Percentiles rank a stretch among this genome's conserved stretches.
phyloP scores from a whole-genome alignment of 345 rosid genomes.

The Rhizophora apiculata region DNA sequence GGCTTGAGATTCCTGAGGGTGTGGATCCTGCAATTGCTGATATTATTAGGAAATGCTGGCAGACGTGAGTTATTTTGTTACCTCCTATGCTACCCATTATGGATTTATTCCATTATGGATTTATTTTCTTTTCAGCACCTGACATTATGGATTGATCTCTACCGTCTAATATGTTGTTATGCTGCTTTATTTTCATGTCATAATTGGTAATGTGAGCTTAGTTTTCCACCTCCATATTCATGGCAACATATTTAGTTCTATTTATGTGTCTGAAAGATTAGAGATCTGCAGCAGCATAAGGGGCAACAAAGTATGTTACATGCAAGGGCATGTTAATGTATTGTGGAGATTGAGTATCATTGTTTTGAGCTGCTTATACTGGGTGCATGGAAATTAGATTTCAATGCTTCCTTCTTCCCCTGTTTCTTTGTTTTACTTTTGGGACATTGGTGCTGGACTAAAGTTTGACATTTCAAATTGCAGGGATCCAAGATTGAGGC shows the following conservation, averaged over 20 bases:
- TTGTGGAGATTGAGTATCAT: too few species aligned
- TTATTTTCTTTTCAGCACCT: not conserved
- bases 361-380: too few species aligned
- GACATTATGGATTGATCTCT: not conserved
- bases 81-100: not conserved
- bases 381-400: too few species aligned
- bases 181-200: not conserved
- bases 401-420: not conserved
- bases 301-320: too few species aligned
- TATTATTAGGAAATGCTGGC: slow-evolving; percentile 80
- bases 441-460: slow-evolving; percentile 15
- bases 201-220: not conserved
- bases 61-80: slow-evolving; percentile 58
- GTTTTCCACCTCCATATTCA: too few species aligned
- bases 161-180: not conserved
- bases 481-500: slow-evolving; percentile 87
- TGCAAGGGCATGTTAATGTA: too few species aligned
- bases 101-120: not conserved
- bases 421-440: not conserved
- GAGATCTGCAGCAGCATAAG: too few species aligned
- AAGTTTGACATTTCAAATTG: slow-evolving; percentile 7
- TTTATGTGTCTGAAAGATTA: too few species aligned
- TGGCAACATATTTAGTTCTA: too few species aligned
- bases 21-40: slow-evolving; percentile 70
- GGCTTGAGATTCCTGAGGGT: slow-evolving; percentile 71